Base-by-base conservation (phyloP, 2,329 filamentous ascomycete genomes). In the Colletotrichum sp. region DNA sequence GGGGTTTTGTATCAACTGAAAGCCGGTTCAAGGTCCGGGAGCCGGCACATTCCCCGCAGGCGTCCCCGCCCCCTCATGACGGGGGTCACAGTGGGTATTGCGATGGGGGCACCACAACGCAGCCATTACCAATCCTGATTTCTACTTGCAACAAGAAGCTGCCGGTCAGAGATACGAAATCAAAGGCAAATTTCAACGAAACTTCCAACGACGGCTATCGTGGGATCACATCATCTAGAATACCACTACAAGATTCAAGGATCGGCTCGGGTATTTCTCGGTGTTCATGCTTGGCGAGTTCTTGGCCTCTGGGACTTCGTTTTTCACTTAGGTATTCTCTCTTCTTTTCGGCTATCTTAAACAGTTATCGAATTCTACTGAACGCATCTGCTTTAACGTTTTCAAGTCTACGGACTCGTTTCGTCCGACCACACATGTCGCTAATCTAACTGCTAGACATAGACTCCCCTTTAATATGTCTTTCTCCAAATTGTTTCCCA, bases 1-100 rank as follows among this genome's bases (percentile, higher is more conserved):
- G 62, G 72, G 68, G 68, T 74, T 74, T 70, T 70, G 65, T 73
- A 73, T 60, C 55, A 21, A 34, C 13, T 5, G 12, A n/a, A 52
- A 52, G 32, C 28, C 44, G 30, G 59, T 21, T 30, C 49, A 44
- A 60, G 67, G 67, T 74, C 67, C 59, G 44, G 71, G 60, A 36
- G 44, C 32, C 59, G 67, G 67, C 26, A 59, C 24, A 21, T 44
- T 60, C 34, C 68, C 68, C 68, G 67, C 67, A 69, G 28, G n/a
- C 15, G 13, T 24, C 26, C 67, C 67, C 67, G 49, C 67, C 55
- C 36, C 44, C 44, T 28, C 63, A 66, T 24, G 10, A 28, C 24
- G 21, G 60, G 34, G 34, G 21, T n/a, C 60, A n/a, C 30, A 18
- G 21, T 32, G 63, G 36, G 36, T 36, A 24, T 28, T 26, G 18